Evolutionary conservation across 345 rosid genomes (phyloP).

Genomic region (Citrus cavaleriei): DNA sequence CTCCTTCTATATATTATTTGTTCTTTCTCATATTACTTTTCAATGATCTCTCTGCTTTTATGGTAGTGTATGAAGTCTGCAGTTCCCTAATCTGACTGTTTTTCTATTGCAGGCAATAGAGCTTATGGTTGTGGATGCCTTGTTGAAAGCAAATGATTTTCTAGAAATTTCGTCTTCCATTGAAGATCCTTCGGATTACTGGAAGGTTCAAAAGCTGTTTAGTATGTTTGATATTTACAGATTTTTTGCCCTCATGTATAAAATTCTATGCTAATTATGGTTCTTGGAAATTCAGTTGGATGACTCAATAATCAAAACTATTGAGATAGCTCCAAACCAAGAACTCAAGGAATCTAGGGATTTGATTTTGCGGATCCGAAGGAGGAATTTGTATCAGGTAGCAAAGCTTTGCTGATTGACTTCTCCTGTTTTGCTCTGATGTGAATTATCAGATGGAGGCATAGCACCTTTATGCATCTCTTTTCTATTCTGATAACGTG

Average conservation of each 20-base stretch:
- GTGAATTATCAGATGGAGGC: too few species aligned
- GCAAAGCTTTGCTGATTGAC: slow-evolving; percentile 1
- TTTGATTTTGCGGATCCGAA: slow-evolving; percentile 73
- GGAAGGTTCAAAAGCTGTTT: slow-evolving; percentile 60
- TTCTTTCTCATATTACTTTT: not conserved
- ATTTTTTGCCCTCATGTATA: slow-evolving; percentile 1
- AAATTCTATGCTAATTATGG: not conserved
- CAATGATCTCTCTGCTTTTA: not conserved
- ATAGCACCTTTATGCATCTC: not conserved
- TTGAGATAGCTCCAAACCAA: slow-evolving; percentile 71
- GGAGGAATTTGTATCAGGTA: slow-evolving; percentile 89
- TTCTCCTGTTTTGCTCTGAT: not conserved
- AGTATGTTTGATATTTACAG: not conserved
- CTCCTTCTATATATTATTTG: not conserved
- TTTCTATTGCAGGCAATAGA: slow-evolving; percentile 67
- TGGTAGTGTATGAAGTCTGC: not conserved
- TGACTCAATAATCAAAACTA: slow-evolving; percentile 76
- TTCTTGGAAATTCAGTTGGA: slow-evolving; percentile 60
- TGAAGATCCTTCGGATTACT: slow-evolving; percentile 75
- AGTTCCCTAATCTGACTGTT: not conserved
- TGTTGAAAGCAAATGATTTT: slow-evolving; percentile 66
- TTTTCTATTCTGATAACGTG: not conserved
- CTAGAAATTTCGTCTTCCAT: slow-evolving; percentile 60
- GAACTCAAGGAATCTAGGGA: slow-evolving; percentile 79
- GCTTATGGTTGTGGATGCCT: slow-evolving; percentile 89